phyloP scores from a whole-genome alignment of 345 rosid species.

The Corchorus olitorius region DNA sequence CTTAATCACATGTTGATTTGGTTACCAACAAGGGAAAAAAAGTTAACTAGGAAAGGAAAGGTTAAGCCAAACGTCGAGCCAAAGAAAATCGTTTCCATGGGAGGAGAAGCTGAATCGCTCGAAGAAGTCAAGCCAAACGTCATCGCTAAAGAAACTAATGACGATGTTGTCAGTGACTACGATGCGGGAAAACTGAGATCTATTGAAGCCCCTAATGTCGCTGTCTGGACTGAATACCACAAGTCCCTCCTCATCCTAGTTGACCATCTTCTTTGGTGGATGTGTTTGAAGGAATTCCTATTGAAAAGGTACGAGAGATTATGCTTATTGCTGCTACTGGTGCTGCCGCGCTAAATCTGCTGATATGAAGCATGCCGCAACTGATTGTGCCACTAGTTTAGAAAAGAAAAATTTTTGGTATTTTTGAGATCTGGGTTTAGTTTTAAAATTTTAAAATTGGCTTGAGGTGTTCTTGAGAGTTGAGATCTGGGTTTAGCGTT shows the following conservation, averaged over 20 bases:
- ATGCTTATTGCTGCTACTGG: constrained; percentile 61
- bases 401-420: no score
- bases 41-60: background rate
- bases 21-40: background rate
- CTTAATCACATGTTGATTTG: background rate
- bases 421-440: no score
- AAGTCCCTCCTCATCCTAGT: constrained; percentile 47
- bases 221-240: constrained; percentile 39
- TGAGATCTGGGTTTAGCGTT: no score
- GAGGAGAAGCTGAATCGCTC: constrained; percentile 19
- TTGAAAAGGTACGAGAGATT: constrained; percentile 80
- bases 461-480: no score
- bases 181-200: constrained; percentile 39
- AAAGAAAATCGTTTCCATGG: constrained; percentile 28
- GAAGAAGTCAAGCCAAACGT: constrained; percentile 31
- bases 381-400: constrained; percentile 35
- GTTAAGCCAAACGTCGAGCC: no score
- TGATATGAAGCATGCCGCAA: constrained; percentile 46
- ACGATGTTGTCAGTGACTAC: constrained; percentile 29
- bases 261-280: constrained; percentile 86
- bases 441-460: no score
- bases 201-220: constrained; percentile 27
- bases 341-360: constrained; percentile 38
- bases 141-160: constrained; percentile 14
- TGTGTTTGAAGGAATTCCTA: constrained; percentile 68